phyloP scores from a whole-genome alignment of 192 early-diverging fungal genomes.

The Mortierella claussenii region DNA sequence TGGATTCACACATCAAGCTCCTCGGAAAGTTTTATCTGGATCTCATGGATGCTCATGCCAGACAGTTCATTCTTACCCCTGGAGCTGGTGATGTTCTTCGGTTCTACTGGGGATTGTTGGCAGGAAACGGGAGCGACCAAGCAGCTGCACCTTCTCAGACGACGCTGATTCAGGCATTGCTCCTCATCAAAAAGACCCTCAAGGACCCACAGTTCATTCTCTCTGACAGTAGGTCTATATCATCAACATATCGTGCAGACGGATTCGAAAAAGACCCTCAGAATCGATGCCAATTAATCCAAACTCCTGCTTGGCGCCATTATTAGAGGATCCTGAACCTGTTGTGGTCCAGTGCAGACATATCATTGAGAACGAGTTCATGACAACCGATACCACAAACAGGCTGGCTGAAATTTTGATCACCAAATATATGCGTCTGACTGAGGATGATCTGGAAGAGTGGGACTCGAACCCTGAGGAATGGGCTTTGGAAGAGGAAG shows the following conservation, averaged over 20 bases:
- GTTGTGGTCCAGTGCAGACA: conserved; percentile 60
- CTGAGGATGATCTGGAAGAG: conserved; percentile 71
- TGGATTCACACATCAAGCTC: conserved; percentile 65
- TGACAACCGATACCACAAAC: conserved; percentile 76
- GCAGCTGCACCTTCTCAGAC: conserved; percentile 34
- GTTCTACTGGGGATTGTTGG: conserved; percentile 81
- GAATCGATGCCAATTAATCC: too few relatives aligned
- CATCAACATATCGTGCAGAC: too few relatives aligned
- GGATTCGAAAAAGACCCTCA: too few relatives aligned
- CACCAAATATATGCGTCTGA: conserved; percentile 76
- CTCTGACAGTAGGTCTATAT: conserved; percentile 31
- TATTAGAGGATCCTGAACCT: conserved; percentile 60
- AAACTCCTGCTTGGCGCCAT: not conserved
- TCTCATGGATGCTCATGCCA: conserved; percentile 71
- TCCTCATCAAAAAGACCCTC: conserved; percentile 71
- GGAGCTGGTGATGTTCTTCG: conserved; percentile 69
- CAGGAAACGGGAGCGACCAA: conserved; percentile 22
- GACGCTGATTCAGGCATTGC: conserved; percentile 77
- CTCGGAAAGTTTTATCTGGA: conserved; percentile 86
- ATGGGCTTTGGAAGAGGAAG: conserved; percentile 82
- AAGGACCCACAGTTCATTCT: conserved; percentile 65
- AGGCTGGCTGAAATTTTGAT: conserved; percentile 78
- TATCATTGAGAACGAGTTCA: conserved; percentile 69
- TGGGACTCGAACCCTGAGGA: conserved; percentile 92
- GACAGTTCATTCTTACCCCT: conserved; percentile 72